Conservation (phyloP, 176 grass and related monocot species). For the Sorghum bicolor region DNA sequence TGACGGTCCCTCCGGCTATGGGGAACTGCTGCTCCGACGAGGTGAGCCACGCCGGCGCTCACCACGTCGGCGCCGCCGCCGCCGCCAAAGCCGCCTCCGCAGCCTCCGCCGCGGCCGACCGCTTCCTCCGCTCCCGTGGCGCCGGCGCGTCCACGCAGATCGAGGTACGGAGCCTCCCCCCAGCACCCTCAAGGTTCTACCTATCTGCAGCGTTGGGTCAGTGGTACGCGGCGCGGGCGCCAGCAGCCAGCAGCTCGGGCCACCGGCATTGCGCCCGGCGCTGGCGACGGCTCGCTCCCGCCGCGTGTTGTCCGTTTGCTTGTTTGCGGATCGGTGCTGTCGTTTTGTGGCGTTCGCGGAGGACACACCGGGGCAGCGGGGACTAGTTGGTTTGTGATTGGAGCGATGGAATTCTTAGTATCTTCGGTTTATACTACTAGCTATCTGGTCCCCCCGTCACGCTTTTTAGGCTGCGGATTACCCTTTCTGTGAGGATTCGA, state of each 20-base stretch:
- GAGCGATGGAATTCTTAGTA: background rate
- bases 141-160: constrained; percentile 75
- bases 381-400: background rate
- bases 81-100: constrained; percentile 27
- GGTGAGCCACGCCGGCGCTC: constrained; percentile 35
- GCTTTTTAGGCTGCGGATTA: background rate
- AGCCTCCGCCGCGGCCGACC: constrained; percentile 49
- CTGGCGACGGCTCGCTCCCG: background rate
- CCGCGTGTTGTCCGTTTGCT: background rate
- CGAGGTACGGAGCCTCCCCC: constrained; percentile 55
- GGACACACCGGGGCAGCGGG: too few species aligned
- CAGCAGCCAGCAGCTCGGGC: background rate
- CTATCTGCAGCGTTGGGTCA: background rate
- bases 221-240: background rate
- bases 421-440: background rate
- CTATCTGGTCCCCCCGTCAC: constrained; percentile 11
- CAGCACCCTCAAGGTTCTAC: background rate
- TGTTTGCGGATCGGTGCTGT: background rate
- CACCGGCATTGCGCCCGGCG: constrained; percentile 12
- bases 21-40: constrained; percentile 98
- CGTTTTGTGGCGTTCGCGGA: background rate
- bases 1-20: constrained; percentile 29
- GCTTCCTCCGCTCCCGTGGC: constrained; percentile 76
- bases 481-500: background rate
- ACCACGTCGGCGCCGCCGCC: constrained; percentile 37